Percentiles rank a stretch among this genome's conserved stretches.
Evolutionary conservation across 768 basidiomycete species (phyloP).

Genomic region (Pisolithus tinctorius): DNA sequence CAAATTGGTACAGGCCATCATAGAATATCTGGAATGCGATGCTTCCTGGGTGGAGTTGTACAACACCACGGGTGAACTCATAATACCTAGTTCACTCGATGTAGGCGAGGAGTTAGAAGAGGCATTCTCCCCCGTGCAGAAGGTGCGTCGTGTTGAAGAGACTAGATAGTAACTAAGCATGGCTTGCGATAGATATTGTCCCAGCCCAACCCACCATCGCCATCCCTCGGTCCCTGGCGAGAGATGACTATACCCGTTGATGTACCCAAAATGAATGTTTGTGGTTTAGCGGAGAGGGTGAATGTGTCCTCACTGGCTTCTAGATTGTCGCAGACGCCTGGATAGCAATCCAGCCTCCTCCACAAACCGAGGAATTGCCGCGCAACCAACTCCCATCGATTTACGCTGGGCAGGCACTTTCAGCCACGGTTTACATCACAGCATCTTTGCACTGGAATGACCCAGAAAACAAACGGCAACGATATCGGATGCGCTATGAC

Average conservation of each 20-base stretch:
- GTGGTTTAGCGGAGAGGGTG: constrained; percentile 18
- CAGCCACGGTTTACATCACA: constrained; percentile 54
- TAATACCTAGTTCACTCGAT: constrained; percentile 39
- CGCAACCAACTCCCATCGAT: constrained; percentile 33
- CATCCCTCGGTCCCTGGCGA: constrained; percentile 46
- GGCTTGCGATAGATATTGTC: constrained; percentile 25
- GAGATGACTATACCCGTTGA: constrained; percentile 81
- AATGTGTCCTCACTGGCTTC: constrained; percentile 6
- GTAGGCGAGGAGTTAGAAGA: constrained; percentile 24
- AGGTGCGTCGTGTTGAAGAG: constrained; percentile 22
- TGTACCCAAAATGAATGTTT: constrained; percentile 73
- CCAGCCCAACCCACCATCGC: constrained; percentile 34
- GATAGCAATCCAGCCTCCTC: constrained; percentile 41
- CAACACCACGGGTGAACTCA: constrained; percentile 61
- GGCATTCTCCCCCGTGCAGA: constrained; percentile 19
- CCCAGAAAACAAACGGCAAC: constrained; percentile 31
- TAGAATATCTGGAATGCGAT: constrained; percentile 56
- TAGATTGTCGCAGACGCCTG: constrained; percentile 64
- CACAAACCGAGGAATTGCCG: constrained; percentile 30
- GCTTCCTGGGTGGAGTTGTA: constrained; percentile 66
- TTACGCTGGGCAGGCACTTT: constrained; percentile 87
- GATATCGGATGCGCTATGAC: constrained; percentile 68
- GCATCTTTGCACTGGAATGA: constrained; percentile 78
- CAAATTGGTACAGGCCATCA: constrained; percentile 40
- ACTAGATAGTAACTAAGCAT: constrained; percentile 23